Percentiles rank a stretch among this genome's conserved stretches.
phyloP scores from a whole-genome alignment of 345 rosid genomes.

The Zanthoxylum bungeanum region DNA sequence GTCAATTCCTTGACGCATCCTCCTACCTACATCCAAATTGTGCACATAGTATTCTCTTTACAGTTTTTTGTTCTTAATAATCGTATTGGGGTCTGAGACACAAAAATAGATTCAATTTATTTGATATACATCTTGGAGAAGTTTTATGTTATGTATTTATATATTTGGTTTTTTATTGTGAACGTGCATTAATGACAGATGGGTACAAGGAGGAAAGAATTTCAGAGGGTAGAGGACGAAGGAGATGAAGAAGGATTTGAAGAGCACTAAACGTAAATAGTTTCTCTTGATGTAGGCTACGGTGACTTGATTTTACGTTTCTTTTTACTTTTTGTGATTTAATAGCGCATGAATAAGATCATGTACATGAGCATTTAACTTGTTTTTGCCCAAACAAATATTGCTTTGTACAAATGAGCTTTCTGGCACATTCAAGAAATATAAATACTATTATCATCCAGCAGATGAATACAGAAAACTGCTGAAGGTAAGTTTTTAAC shows the following conservation, averaged over 20 bases:
- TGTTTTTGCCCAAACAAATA: too few relatives aligned
- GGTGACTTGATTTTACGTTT: not conserved
- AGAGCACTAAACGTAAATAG: conserved; percentile 36
- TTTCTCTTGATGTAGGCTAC: not conserved
- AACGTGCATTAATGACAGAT: conserved; percentile 36
- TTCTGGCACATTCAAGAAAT: too few relatives aligned
- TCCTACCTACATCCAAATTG: not conserved
- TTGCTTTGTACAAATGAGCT: too few relatives aligned
- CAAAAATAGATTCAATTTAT: not conserved
- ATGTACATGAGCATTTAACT: too few relatives aligned
- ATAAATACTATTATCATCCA: too few relatives aligned
- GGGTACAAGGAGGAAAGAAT: conserved; percentile 79
- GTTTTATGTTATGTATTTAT: not conserved
- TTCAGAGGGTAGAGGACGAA: conserved; percentile 74
- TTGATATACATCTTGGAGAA: not conserved
- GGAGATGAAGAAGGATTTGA: conserved; percentile 96
- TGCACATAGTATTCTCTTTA: not conserved
- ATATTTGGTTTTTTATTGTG: not conserved
- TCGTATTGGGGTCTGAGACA: too few relatives aligned
- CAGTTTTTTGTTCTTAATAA: not conserved
- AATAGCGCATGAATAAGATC: too few relatives aligned
- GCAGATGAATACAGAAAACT: too few relatives aligned
- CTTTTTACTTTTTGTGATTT: not conserved
- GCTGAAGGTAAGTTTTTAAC: too few relatives aligned
- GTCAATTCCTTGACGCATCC: not conserved